Conservation (phyloP, 2,329 filamentous ascomycete species). For the Botrytis cinerea region DNA sequence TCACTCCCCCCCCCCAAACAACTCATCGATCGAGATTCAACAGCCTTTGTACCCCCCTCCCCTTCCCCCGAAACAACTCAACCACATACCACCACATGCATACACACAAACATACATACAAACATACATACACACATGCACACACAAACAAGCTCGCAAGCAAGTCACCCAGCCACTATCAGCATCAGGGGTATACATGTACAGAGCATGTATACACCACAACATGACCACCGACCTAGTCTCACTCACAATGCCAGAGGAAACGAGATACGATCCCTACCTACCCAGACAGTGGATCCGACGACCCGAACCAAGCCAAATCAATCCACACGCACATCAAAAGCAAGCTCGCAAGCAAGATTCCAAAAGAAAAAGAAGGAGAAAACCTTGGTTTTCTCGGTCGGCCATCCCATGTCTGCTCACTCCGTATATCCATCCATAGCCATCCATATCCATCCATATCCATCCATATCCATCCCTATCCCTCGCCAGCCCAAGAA, state of each 20-base stretch:
- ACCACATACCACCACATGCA: neutral
- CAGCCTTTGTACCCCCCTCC: too few species aligned
- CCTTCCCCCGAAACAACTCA: neutral
- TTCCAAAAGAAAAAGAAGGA: neutral
- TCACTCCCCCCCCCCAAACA: neutral
- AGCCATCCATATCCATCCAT: neutral
- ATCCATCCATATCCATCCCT: neutral
- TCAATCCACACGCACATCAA: neutral
- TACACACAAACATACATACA: too few species aligned
- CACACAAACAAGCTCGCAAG: neutral
- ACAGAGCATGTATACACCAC: neutral
- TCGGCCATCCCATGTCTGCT: too few species aligned
- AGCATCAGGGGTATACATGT: neutral
- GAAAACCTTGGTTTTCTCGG: neutral
- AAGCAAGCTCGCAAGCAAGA: neutral
- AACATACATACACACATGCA: too few species aligned
- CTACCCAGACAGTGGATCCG: neutral
- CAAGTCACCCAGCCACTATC: neutral
- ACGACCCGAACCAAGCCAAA: neutral
- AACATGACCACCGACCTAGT: neutral
- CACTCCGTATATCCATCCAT: neutral
- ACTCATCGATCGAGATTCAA: neutral
- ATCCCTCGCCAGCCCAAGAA: neutral
- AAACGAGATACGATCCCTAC: neutral
- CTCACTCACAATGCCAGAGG: neutral